Conservation (phyloP, 148 eudicot genomes). For the Camellia japonica region DNA sequence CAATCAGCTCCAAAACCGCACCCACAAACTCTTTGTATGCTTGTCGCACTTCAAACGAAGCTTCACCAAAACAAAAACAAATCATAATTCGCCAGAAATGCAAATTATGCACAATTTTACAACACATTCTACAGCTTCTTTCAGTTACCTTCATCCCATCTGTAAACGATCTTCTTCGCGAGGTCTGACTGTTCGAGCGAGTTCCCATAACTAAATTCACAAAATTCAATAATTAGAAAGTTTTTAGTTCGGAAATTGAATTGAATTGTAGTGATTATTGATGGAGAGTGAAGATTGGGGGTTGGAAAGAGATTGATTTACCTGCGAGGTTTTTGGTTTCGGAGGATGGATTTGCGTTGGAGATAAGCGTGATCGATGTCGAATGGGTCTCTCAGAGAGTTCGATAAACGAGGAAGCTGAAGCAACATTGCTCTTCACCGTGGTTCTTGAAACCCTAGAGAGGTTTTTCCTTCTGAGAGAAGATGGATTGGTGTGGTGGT, state of each 20-base stretch:
- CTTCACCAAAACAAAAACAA: conserved; percentile 38
- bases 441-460: conserved; percentile 14
- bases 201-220: conserved; percentile 35
- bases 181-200: conserved; percentile 65
- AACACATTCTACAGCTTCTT: not conserved
- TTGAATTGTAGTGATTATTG: not conserved
- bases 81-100: not conserved
- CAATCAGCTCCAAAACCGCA: conserved; percentile 78
- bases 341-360: conserved; percentile 72
- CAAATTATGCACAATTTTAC: not conserved
- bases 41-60: conserved; percentile 77
- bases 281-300: not conserved
- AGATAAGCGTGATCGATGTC: conserved; percentile 90
- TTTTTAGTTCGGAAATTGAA: not conserved
- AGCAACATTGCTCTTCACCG: conserved; percentile 41
- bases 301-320: conserved; percentile 17
- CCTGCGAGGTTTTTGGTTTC: conserved; percentile 46
- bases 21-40: conserved; percentile 71
- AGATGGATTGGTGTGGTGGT: not conserved
- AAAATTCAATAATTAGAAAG: not conserved
- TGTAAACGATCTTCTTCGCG: conserved; percentile 59
- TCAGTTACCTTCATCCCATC: conserved; percentile 80
- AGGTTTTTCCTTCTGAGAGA: not conserved
- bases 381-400: conserved; percentile 80
- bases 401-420: conserved; percentile 77